Evolutionary conservation across 345 rosid species (phyloP).

Genomic region (Dovyalis caffra): DNA sequence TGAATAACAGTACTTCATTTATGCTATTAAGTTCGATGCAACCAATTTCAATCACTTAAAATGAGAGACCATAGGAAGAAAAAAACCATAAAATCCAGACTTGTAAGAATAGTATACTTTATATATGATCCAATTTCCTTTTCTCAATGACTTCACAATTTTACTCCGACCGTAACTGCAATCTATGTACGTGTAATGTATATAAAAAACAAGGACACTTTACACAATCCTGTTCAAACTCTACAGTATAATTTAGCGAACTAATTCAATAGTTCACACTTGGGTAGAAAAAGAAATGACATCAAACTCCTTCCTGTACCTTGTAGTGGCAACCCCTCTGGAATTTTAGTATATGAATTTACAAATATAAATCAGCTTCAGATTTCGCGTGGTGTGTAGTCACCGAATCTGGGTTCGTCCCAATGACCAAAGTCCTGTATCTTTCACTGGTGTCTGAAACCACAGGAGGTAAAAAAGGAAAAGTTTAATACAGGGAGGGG

Average conservation of each 20-base stretch:
- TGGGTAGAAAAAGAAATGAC: not conserved
- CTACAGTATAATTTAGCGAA: not conserved
- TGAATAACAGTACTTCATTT: not conserved
- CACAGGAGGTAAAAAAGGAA: not conserved
- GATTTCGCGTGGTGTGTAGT: not conserved
- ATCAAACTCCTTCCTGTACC: not conserved
- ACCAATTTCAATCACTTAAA: not conserved
- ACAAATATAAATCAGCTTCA: not conserved
- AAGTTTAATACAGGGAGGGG: not conserved
- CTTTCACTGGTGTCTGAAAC: constrained; percentile 81
- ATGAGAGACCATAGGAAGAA: not conserved
- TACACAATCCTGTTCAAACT: not conserved
- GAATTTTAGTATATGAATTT: not conserved
- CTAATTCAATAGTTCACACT: not conserved
- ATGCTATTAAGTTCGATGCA: not conserved
- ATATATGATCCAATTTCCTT: not conserved
- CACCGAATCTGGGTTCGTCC: constrained; percentile 85
- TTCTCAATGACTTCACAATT: not conserved
- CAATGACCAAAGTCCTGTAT: constrained; percentile 90
- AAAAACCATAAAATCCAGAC: not conserved
- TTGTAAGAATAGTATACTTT: not conserved
- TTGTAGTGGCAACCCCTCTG: not conserved
- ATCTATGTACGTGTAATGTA: not conserved
- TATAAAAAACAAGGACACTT: not conserved
- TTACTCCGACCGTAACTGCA: not conserved